Percentiles rank a stretch among this genome's conserved stretches.
Conservation (phyloP, 345 rosid species). For the Hibiscus tridactylites region DNA sequence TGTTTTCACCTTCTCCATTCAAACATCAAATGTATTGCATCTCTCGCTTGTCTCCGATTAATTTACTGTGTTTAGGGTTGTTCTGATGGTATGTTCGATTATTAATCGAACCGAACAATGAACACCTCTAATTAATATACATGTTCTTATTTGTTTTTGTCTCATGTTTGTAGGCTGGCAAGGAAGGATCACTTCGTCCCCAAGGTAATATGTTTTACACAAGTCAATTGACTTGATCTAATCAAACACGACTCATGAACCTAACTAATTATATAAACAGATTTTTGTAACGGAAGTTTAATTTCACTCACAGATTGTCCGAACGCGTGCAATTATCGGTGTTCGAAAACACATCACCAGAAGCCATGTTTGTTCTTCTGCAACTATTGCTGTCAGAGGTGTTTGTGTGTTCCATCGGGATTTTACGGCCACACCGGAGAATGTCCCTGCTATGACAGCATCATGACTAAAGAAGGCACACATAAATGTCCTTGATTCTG, state of each 20-base stretch:
- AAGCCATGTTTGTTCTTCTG: conserved; percentile 34
- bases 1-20: background rate
- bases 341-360: conserved; percentile 22
- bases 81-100: too few relatives aligned
- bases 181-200: conserved; percentile 14
- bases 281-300: background rate
- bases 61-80: too few relatives aligned
- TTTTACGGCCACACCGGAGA: conserved; percentile 21
- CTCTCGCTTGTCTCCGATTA: background rate
- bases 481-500: conserved; percentile 27
- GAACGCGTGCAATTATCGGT: conserved; percentile 19
- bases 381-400: conserved; percentile 29
- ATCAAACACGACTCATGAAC: too few relatives aligned
- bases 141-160: background rate
- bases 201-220: background rate
- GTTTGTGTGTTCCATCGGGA: conserved; percentile 41
- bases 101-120: too few relatives aligned
- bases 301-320: conserved; percentile 1
- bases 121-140: too few relatives aligned
- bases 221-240: too few relatives aligned
- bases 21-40: background rate
- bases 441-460: conserved; percentile 34
- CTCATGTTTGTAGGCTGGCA: conserved; percentile 4
- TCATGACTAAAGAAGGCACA: conserved; percentile 23
- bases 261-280: background rate